These are phyloP conservation scores for Solanum sejunctum DNA, from an alignment of 257 asterid genomes.

Conservation along the genomic window DNA sequence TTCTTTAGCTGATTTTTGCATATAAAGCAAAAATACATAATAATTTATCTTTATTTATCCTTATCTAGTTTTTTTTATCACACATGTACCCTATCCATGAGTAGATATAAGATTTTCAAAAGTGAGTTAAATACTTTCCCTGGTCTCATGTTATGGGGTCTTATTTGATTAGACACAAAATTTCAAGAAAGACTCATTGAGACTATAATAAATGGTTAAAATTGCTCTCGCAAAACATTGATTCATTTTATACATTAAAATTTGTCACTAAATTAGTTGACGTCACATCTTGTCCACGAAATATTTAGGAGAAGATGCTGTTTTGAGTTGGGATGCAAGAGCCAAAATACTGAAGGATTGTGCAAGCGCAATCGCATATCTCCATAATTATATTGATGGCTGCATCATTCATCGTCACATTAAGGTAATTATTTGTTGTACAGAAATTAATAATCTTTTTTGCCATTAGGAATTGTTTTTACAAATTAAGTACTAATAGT, in stretches of 20 bases:
- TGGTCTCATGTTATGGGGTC: not conserved
- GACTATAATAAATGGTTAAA: constrained; percentile 28
- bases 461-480: not conserved
- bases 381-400: constrained; percentile 53
- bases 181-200: not conserved
- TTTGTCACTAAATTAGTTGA: not conserved
- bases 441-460: not conserved
- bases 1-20: not conserved
- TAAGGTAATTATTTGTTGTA: constrained; percentile 24
- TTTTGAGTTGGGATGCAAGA: constrained; percentile 51
- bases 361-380: constrained; percentile 60
- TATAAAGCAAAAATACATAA: not conserved
- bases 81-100: not conserved
- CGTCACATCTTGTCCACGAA: not conserved
- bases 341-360: constrained; percentile 57
- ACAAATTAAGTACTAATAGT: not conserved
- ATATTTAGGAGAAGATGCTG: constrained; percentile 43
- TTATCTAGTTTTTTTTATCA: not conserved
- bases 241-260: not conserved
- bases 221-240: constrained; percentile 7
- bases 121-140: not conserved
- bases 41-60: not conserved
- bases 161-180: not conserved
- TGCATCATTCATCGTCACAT: constrained; percentile 73
- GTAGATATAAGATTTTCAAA: not conserved